These are phyloP conservation scores for Mycena filopes DNA, from an alignment of 768 basidiomycete species.

Conservation along the genomic window DNA sequence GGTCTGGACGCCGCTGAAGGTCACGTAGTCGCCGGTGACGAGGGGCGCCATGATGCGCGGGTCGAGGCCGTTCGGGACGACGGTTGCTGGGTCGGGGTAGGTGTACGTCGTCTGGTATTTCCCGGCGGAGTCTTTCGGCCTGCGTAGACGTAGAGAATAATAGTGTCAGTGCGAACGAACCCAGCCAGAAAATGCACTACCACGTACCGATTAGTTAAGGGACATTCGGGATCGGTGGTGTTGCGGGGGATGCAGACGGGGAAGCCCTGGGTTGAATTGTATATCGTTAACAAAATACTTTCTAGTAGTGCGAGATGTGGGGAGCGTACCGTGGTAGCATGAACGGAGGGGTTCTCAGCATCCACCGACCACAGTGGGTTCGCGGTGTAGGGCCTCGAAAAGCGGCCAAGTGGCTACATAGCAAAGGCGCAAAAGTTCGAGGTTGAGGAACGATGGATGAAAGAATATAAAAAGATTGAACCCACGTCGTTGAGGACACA, in stretches of 20 bases:
- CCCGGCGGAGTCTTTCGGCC: no score
- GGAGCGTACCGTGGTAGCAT: constrained; percentile 33
- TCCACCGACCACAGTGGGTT: constrained; percentile 36
- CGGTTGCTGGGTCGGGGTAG: constrained; percentile 17
- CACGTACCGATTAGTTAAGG: constrained; percentile 3
- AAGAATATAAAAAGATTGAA: no score
- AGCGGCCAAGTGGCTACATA: constrained; percentile 6
- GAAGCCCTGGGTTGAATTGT: constrained; percentile 24
- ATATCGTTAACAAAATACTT: background rate
- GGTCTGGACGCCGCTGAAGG: constrained; percentile 33
- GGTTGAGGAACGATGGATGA: no score
- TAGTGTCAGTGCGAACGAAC: no score
- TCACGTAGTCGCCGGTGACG: constrained; percentile 35
- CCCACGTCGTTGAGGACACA: constrained; percentile 15
- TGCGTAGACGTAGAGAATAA: no score
- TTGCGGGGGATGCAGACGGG: constrained; percentile 28
- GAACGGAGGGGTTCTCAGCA: constrained; percentile 33
- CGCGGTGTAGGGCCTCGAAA: background rate
- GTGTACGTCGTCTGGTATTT: no score
- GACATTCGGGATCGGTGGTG: constrained; percentile 15
- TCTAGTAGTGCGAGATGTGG: constrained; percentile 1
- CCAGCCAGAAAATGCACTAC: no score
- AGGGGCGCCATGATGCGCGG: constrained; percentile 6
- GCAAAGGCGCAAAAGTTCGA: no score
- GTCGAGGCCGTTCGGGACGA: constrained; percentile 6